Evolutionary conservation across 176 grass and related monocot species (phyloP), one percentile per base, ranked within the genome.

Genomic region (Calamus simplicifolius): DNA sequence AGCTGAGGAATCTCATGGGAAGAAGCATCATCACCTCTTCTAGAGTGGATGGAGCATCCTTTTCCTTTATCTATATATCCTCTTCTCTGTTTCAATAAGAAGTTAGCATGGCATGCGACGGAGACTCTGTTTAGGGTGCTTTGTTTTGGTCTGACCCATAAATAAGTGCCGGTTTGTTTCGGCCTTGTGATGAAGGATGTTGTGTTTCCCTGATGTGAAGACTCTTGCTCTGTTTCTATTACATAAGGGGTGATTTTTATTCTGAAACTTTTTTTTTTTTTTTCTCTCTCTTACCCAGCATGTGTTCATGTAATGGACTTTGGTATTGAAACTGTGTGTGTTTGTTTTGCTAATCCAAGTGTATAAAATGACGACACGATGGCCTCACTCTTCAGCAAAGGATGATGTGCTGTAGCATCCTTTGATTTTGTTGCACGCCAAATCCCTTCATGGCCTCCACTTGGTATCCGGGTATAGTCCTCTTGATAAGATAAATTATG

Each of bases 21-120:
- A 85, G 79, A 82, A 95, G 79, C 89, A 95, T 52, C 85, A 86
- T 57, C 84, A 74, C 69, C 79, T 75, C 77, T 71, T 86, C 82
- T 95, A 83, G 72, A 59, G 60, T 54, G 18, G 73, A 72, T 68
- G 71, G 79, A 80, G 14, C 17, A 15, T 28, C 16, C 5, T 1
- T 58, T 1, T 65, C 26, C 5, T 30, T 13, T 66, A 52, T 66
- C 4, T 29, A 29, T 67, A 51, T 29, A n/a, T 29, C 1, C 8
- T 43, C 8, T 2, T 43, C 3, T 43, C 10, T 43, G 35, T 43
- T 43, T 43, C 35, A 12, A 13, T 43, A 10, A 3, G 8, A 54
- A 30, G 4, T 14, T 54, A 3, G 29, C 52, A 7, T 16, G 10
- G 15, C 7, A 58, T 29, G 25, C 5, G 3, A 57, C 16, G 4